Percentiles rank a stretch among this genome's conserved stretches.
These are phyloP conservation scores for Pseudoneurospora amorphoporcata DNA, from an alignment of 495 filamentous ascomycete species.

Conservation along the genomic window DNA sequence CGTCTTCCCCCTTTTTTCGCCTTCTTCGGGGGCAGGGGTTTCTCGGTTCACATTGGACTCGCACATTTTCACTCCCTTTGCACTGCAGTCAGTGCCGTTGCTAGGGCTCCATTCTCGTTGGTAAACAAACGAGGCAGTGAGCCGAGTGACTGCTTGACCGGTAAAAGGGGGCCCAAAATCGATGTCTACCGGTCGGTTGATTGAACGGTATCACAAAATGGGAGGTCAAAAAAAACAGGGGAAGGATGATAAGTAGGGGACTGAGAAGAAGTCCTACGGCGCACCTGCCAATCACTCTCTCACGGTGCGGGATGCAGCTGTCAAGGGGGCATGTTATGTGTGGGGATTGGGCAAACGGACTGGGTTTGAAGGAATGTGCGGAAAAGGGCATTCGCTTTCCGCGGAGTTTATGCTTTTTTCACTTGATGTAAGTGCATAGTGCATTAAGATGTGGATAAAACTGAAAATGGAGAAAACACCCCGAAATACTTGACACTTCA, in stretches of 20 bases:
- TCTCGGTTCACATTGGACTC: neutral
- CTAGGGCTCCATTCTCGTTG: neutral
- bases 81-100: neutral
- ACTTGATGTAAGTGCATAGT: neutral
- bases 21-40: neutral
- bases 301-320: neutral
- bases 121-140: neutral
- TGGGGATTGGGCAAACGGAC: neutral
- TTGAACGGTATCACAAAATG: neutral
- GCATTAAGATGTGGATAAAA: neutral
- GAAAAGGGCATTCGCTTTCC: neutral
- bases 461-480: neutral
- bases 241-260: neutral
- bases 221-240: neutral
- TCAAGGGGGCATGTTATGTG: neutral
- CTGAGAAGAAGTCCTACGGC: neutral
- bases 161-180: neutral
- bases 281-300: neutral
- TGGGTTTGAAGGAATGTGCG: neutral
- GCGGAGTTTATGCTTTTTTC: neutral
- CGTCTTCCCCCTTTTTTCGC: neutral
- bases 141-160: neutral
- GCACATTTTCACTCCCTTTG: neutral
- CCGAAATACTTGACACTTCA: rapidly evolving
- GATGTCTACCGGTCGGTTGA: neutral